Base-by-base conservation (phyloP, 495 filamentous ascomycete genomes). In the Aspergillus saccharolyticus region DNA sequence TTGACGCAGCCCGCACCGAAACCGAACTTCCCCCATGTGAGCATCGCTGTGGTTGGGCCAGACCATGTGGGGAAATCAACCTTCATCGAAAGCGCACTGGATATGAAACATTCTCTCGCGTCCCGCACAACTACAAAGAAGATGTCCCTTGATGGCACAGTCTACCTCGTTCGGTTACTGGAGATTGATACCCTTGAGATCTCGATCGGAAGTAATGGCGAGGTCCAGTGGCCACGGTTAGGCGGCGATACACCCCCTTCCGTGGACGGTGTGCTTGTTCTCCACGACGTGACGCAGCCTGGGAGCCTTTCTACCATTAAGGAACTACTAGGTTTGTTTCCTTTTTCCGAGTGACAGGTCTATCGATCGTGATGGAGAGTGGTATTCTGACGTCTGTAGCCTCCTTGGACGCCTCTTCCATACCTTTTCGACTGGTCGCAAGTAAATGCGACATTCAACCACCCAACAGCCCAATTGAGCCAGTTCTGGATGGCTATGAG, bases 51-150 rank as follows among this genome's bases (percentile, higher is more conserved):
- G 21, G 83, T 96, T 63, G 94, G 94, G 53, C 81, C 83, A 62
- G 78, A 83, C 61, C 85, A 86, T 50, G 89, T 90, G 33, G 93
- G 93, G 62, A 97, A 97, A 74, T 90, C 89, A 49, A 88, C 89
- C 20, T 96, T 97, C 63, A 88, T 96, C 57, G 87, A 89, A 65
- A 83, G 81, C 53, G 89, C 89, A 12, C 74, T 94, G 63, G 86
- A 90, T 43, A 76, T 93, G 59, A 83, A 82, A 56, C 72, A 73
- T 39, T 70, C 81, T 1, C 79, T 87, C 3, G 71, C 71, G 30
- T 83, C 85, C 46, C 71, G 78, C 44, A 78, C 82, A 24, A 83
- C 77, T 42, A 80, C 83, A 52, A 88, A 88, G 64, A 89, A 81
- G 63, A 83, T 95, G 73, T 83, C 84, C 3, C 70, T 96, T 62